Conservation (phyloP, 1,284 basidiomycete genomes). For the Microbotryum violaceum region DNA sequence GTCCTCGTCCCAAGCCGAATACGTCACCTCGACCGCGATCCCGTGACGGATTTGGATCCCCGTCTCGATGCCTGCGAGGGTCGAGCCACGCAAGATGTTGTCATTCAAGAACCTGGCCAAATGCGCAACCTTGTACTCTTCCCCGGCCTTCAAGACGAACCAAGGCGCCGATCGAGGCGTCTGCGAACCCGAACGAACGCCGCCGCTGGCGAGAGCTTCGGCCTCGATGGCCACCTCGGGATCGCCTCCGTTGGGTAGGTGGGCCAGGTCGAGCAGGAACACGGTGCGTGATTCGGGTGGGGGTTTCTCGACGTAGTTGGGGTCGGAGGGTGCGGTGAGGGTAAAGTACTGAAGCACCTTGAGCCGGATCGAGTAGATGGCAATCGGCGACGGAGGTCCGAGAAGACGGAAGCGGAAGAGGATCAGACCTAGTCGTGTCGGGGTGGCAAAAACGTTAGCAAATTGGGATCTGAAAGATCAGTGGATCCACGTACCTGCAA, state of each 20-base stretch:
- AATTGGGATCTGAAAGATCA: not conserved
- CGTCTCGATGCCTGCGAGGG: not conserved
- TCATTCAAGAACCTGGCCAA: constrained; percentile 2
- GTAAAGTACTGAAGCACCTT: not conserved
- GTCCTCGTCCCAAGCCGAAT: not conserved
- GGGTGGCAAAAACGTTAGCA: not conserved
- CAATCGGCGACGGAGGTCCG: not conserved
- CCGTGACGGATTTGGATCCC: not conserved
- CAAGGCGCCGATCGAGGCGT: not conserved
- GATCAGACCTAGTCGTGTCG: not conserved
- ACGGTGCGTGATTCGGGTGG: not conserved
- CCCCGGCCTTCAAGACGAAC: not conserved
- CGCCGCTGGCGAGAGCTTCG: not conserved
- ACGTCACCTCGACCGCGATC: constrained; percentile 1
- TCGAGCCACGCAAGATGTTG: constrained; percentile 1
- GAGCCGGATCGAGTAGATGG: constrained; percentile 1
- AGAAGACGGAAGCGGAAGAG: constrained; percentile 3
- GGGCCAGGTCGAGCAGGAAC: not conserved
- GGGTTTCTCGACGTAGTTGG: not conserved
- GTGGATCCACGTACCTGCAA: constrained; percentile 4
- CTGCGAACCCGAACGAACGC: not conserved
- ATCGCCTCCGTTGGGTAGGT: not conserved
- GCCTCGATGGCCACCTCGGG: not conserved
- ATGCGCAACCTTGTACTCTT: not conserved
- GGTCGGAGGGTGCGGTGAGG: not conserved